Evolutionary conservation across 2,329 filamentous ascomycete species (phyloP).

Genomic region (Nemania sp.): DNA sequence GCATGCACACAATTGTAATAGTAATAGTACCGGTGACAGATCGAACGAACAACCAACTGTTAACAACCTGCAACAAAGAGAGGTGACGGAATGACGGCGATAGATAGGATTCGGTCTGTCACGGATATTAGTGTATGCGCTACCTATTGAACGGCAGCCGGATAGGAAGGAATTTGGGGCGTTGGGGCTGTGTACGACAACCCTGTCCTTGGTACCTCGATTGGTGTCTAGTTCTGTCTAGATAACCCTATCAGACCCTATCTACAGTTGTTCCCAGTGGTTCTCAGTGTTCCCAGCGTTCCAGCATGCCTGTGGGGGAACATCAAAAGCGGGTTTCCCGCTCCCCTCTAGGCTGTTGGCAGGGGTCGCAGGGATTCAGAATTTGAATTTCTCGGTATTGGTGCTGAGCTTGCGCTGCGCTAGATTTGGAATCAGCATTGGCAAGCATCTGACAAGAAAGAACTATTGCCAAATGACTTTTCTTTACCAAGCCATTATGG

Average conservation of each 20-base stretch:
- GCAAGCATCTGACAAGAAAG: conserved; percentile 7
- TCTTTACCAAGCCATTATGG: conserved; percentile 22
- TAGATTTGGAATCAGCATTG: conserved; percentile 32
- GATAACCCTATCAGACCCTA: not conserved
- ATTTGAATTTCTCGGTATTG: conserved; percentile 31
- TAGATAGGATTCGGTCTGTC: conserved; percentile 10
- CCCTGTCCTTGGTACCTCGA: not conserved
- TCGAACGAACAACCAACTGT: conserved; percentile 1
- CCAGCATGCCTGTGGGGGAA: conserved; percentile 26
- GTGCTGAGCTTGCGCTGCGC: conserved; percentile 12
- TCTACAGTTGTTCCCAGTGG: not conserved
- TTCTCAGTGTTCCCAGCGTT: not conserved
- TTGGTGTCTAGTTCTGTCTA: not conserved
- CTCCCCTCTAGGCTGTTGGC: conserved; percentile 18
- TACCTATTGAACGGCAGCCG: conserved; percentile 9
- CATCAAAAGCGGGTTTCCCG: conserved; percentile 28
- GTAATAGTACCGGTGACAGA: not conserved
- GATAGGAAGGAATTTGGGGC: not conserved
- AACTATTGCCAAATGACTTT: conserved; percentile 15
- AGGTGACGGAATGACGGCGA: conserved; percentile 14
- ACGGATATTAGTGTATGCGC: conserved; percentile 1
- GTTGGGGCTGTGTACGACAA: conserved; percentile 16
- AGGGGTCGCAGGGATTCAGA: conserved; percentile 22
- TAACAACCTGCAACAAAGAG: conserved; percentile 11
- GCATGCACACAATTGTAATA: not conserved